Conservation (phyloP, 805 yeast species). For the Saccharomycopsis javanensis region DNA sequence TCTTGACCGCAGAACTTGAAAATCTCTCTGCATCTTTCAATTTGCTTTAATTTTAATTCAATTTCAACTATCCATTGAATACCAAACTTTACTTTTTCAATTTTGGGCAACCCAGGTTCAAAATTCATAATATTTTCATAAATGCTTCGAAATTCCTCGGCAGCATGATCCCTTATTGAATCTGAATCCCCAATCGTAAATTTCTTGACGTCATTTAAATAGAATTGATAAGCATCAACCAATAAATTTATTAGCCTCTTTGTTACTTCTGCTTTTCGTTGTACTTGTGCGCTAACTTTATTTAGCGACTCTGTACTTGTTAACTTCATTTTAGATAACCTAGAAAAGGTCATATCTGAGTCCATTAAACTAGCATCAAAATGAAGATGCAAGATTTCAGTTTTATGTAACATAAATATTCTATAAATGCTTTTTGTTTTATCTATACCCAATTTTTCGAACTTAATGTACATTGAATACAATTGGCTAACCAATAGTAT, state of each 20-base stretch:
- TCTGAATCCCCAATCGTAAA: constrained; percentile 2
- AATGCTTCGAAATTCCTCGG: constrained; percentile 2
- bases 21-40: constrained; percentile 53
- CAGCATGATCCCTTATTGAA: not conserved
- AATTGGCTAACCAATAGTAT: constrained; percentile 38
- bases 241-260: not conserved
- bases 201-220: not conserved
- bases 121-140: constrained; percentile 10
- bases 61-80: constrained; percentile 41
- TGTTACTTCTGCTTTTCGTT: not conserved
- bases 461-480: constrained; percentile 45
- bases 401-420: constrained; percentile 31
- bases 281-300: not conserved
- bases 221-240: constrained; percentile 4
- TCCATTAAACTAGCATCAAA: not conserved
- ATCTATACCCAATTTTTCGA: constrained; percentile 37
- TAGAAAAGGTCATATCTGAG: not conserved
- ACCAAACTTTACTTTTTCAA: constrained; percentile 34
- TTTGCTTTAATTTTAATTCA: constrained; percentile 46
- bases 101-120: constrained; percentile 33
- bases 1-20: constrained; percentile 43
- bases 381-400: constrained; percentile 32
- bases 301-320: not conserved
- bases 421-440: not conserved
- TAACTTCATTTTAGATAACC: not conserved